Conservation (phyloP, 2,329 filamentous ascomycete species). For the Stagonosporopsis chrysanthemi region DNA sequence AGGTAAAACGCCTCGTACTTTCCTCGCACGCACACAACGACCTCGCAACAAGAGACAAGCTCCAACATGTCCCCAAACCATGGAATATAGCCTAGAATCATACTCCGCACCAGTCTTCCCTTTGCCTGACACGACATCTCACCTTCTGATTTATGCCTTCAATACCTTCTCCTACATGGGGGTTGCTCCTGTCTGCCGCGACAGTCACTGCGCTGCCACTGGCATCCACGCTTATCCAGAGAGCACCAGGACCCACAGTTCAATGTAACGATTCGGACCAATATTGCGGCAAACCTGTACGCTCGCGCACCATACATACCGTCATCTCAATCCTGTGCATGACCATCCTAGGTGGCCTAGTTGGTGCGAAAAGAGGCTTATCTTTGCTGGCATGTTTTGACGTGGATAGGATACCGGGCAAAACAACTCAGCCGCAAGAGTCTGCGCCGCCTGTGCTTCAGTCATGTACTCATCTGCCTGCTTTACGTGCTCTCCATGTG, state of each 20-base stretch:
- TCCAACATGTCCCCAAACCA: background rate
- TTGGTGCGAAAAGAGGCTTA: conserved; percentile 24
- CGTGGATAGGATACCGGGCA: conserved; percentile 27
- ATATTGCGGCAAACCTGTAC: background rate
- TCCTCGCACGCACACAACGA: background rate
- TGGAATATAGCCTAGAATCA: background rate
- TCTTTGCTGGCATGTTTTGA: background rate
- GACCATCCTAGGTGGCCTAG: conserved; percentile 25
- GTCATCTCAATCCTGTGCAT: conserved; percentile 36
- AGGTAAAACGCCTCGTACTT: background rate
- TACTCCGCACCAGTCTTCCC: background rate
- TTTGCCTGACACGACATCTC: background rate
- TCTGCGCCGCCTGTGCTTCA: conserved; percentile 14
- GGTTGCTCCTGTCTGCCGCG: background rate
- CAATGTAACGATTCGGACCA: background rate
- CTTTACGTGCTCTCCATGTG: conserved; percentile 47
- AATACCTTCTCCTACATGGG: background rate
- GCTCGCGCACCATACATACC: conserved; percentile 23
- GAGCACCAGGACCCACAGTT: background rate
- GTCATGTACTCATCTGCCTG: conserved; percentile 42
- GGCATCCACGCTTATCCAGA: background rate
- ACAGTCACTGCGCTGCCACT: background rate
- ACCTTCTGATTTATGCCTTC: background rate
- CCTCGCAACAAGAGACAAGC: background rate
- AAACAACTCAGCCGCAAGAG: conserved; percentile 14